phyloP scores from a whole-genome alignment of 2,329 filamentous ascomycete species.

The Epichloe scottii region DNA sequence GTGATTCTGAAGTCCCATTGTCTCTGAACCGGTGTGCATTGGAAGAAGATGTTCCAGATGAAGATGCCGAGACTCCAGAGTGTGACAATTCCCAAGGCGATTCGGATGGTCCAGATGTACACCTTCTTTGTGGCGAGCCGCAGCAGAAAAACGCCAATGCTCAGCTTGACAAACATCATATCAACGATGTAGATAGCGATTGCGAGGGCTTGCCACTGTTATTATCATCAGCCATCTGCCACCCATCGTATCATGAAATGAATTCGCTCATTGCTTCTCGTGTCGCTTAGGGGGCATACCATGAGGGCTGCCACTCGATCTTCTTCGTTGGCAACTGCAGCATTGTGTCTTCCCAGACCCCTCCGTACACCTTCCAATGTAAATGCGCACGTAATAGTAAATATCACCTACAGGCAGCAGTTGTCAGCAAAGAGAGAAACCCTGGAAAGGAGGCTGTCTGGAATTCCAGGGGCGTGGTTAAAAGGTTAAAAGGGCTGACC shows the following conservation, averaged over 20 bases:
- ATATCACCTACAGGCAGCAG: slow-evolving; percentile 24
- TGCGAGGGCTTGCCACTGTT: slow-evolving; percentile 37
- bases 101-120: slow-evolving; percentile 36
- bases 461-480: neutral
- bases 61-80: slow-evolving; percentile 36
- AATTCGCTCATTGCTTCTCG: neutral
- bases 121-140: slow-evolving; percentile 31
- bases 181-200: slow-evolving; percentile 37
- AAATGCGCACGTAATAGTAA: slow-evolving; percentile 34
- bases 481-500: slow-evolving; percentile 18
- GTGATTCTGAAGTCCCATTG: slow-evolving; percentile 41
- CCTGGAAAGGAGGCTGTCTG: neutral
- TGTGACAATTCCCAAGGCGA: slow-evolving; percentile 31
- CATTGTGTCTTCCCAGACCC: slow-evolving; percentile 36
- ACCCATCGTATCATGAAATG: neutral
- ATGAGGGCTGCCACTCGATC: slow-evolving; percentile 33
- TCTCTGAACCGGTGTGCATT: slow-evolving; percentile 36
- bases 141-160: slow-evolving; percentile 40
- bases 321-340: slow-evolving; percentile 25
- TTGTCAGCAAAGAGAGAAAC: slow-evolving; percentile 2
- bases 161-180: slow-evolving; percentile 46
- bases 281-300: slow-evolving; percentile 17
- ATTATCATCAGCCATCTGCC: neutral
- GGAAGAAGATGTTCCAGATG: slow-evolving; percentile 40
- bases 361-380: slow-evolving; percentile 28